Evolutionary conservation across 164 flowering plant genomes (phyloP).

Genomic region (Paratinospora sagittata): DNA sequence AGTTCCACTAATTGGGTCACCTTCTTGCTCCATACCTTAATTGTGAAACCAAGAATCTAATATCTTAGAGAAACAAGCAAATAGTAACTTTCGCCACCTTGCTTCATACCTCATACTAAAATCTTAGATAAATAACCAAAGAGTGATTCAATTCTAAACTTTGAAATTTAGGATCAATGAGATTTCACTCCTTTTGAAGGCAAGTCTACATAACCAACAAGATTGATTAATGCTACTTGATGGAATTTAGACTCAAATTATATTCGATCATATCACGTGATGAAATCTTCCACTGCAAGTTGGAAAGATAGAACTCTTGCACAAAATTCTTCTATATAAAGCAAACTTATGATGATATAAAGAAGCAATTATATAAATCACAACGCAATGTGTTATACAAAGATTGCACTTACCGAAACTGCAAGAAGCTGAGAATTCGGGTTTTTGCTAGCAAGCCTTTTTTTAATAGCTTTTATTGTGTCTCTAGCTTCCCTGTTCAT

Average conservation of each 20-base stretch:
- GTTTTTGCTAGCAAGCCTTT: constrained; percentile 65
- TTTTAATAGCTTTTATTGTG: constrained; percentile 71
- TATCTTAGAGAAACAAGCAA: not conserved
- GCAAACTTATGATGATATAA: not conserved
- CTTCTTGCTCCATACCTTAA: not conserved
- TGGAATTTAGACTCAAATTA: too few relatives aligned
- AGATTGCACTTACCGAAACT: constrained; percentile 44
- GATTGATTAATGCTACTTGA: not conserved
- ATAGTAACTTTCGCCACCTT: not conserved
- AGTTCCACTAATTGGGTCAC: not conserved
- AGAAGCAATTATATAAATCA: not conserved
- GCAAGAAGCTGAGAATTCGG: constrained; percentile 63
- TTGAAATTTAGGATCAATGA: not conserved
- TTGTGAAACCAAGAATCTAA: not conserved
- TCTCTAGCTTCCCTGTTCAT: constrained; percentile 72
- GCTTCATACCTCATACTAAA: too few relatives aligned
- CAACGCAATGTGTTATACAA: not conserved
- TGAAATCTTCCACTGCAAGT: not conserved
- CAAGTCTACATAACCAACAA: not conserved
- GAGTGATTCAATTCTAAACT: not conserved
- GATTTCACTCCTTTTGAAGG: not conserved
- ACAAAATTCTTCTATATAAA: too few relatives aligned
- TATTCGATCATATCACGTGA: not conserved
- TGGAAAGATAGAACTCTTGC: not conserved
- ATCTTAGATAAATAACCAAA: not conserved